These are phyloP conservation scores for Thalia dealbata DNA, from an alignment of 176 grass and related monocot genomes.

Conservation along the genomic window DNA sequence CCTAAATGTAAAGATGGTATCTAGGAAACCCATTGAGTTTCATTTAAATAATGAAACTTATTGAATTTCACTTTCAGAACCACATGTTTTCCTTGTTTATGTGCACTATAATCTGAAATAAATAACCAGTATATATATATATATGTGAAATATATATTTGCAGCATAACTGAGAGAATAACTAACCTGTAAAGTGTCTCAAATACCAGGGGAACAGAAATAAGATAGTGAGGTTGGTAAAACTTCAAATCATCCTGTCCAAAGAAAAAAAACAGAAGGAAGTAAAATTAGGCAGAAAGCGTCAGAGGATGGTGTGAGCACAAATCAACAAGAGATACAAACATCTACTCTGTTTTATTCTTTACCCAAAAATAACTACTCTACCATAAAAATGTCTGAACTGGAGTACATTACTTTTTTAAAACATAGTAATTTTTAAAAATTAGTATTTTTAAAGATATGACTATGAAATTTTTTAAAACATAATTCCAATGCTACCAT, in stretches of 20 bases:
- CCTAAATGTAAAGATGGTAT: too few species aligned
- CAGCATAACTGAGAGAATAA: background rate
- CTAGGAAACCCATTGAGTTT: too few species aligned
- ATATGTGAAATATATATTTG: background rate
- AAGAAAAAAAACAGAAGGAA: slow-evolving; percentile 22
- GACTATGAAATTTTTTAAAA: background rate
- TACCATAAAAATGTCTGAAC: background rate
- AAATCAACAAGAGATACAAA: background rate
- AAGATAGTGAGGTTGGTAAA: slow-evolving; percentile 70
- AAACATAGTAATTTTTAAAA: too few species aligned
- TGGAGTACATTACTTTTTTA: background rate
- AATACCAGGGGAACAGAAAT: slow-evolving; percentile 85
- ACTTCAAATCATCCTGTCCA: slow-evolving; percentile 91
- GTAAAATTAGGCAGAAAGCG: background rate
- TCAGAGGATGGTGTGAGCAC: background rate
- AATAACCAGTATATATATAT: background rate
- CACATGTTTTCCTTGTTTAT: background rate
- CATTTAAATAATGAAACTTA: too few species aligned
- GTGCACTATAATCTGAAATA: background rate
- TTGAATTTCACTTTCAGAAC: background rate
- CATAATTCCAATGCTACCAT: background rate
- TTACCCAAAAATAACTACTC: background rate
- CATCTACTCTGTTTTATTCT: background rate
- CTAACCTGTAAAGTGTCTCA: slow-evolving; percentile 93
- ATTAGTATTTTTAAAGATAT: background rate